Base-by-base conservation (phyloP, 495 filamentous ascomycete species). In the Penicillium canescens region DNA sequence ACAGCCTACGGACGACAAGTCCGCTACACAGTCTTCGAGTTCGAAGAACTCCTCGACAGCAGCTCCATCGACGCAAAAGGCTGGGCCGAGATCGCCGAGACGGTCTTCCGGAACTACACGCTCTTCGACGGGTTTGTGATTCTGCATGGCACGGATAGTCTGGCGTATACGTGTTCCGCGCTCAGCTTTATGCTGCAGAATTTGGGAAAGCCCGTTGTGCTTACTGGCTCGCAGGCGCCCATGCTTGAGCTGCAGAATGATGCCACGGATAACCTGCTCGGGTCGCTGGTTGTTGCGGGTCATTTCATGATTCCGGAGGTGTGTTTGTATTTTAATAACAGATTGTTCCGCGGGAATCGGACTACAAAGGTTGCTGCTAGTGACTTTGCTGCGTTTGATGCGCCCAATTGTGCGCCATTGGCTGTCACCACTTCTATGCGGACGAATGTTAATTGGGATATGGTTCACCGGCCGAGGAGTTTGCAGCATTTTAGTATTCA, bases 281-380 rank as follows among this genome's bases (percentile, higher is more conserved):
- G 90, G 24, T 91, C 91, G 18, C 78, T 98, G 49, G 92, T 96
- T 63, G 89, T 98, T 54, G 94, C 94, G 6, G 93, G 92, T 42
- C 94, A 95, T 50, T 98, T 97, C 70, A 89, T 91, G 75, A 92
- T 98, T 56, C 92, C 94, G 0, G 94, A 98, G 67, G 92, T 98
- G 28, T 93, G 91, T 66, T 78, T 98, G 41, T 97, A 95, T 76
- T 98, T 98, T 78, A 89, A 94, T 69, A 87, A 95, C 73, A 89
- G 81, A 43, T 81, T 98, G n/a, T 96, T 89, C 69, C 85, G 94
- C 12, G 94, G 92, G 12, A 97, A 97, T 66, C 81, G 94, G 40
- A 80, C 86, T 3, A 96, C 90, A 51, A 98, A 98, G 70, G 82
- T 93, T 33, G 92, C 92, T 20, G 88, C 94, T 1, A 88, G 86